A percentile compares a stretch with the other conserved stretches of the same genome.
Evolutionary conservation across 495 filamentous ascomycete species (phyloP).

Genomic region (Annulohypoxylon maeteangense): DNA sequence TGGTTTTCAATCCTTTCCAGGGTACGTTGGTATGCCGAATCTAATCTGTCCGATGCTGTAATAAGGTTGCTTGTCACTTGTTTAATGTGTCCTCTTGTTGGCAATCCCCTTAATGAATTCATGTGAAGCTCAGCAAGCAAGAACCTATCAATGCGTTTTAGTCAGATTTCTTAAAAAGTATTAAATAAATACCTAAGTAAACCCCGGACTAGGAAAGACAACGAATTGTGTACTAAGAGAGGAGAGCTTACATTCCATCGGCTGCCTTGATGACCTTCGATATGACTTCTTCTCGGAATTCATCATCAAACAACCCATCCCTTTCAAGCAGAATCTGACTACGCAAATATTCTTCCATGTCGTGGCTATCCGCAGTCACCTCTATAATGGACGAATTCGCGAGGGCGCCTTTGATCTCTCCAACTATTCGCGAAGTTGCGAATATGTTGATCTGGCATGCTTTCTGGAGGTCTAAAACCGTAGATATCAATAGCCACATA

Average conservation of each 20-base stretch:
- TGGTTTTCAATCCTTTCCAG: not conserved
- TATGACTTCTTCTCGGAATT: slow-evolving; percentile 18
- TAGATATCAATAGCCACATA: not conserved
- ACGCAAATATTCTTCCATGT: slow-evolving; percentile 18
- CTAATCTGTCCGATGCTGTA: not conserved
- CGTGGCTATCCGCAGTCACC: not conserved
- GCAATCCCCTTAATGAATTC: slow-evolving; percentile 46
- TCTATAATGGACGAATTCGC: not conserved
- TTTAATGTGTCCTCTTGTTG: not conserved
- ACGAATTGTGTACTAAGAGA: too few relatives aligned
- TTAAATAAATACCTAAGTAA: too few relatives aligned
- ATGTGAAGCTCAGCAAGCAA: slow-evolving; percentile 51
- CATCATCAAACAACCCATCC: not conserved
- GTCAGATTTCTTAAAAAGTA: too few relatives aligned
- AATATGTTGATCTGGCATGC: slow-evolving; percentile 17
- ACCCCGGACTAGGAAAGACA: too few relatives aligned
- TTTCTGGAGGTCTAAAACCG: not conserved
- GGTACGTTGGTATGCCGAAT: not conserved
- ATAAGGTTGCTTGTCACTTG: not conserved
- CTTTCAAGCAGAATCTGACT: slow-evolving; percentile 32
- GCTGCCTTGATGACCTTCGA: slow-evolving; percentile 47
- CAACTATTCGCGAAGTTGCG: not conserved
- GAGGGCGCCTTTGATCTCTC: not conserved
- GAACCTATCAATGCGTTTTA: slow-evolving; percentile 44
- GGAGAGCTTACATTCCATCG: slow-evolving; percentile 53